Evolutionary conservation across 73 alveolate genomes (phyloP).

Genomic region (Vitrella brassicaformis): DNA sequence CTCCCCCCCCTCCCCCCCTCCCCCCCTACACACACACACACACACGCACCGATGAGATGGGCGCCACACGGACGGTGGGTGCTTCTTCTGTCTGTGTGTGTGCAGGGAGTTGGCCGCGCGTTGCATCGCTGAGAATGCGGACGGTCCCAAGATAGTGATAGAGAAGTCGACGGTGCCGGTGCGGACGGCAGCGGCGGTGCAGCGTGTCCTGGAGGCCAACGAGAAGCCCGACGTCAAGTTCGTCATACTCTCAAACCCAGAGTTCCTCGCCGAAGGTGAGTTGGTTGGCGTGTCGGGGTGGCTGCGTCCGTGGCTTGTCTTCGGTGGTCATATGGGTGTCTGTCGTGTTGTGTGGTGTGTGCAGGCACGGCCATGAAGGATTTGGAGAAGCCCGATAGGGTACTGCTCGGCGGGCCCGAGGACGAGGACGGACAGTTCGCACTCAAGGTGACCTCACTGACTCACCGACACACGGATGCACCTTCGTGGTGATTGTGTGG

Average conservation of each 20-base stretch:
- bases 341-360: too few relatives aligned
- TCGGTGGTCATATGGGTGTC: not conserved
- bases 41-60: not conserved
- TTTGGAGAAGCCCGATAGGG: conserved; percentile 76
- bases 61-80: not conserved
- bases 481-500: too few relatives aligned
- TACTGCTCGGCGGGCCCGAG: conserved; percentile 73
- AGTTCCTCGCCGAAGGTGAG: conserved; percentile 87
- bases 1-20: too few relatives aligned
- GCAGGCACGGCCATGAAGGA: conserved; percentile 87
- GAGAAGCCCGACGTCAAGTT: conserved; percentile 13
- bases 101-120: conserved; percentile 1
- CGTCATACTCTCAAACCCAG: conserved; percentile 81
- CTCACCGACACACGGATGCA: too few relatives aligned
- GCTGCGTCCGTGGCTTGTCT: not conserved
- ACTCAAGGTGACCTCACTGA: too few relatives aligned
- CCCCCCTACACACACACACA: not conserved
- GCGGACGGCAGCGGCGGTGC: conserved; percentile 63
- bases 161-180: conserved; percentile 92
- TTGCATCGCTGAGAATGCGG: conserved; percentile 36
- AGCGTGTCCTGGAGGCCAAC: conserved; percentile 12
- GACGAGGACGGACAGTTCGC: conserved; percentile 29
- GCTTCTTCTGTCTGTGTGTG: too few relatives aligned
- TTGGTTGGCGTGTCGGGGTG: not conserved
- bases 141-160: conserved; percentile 43